These are phyloP conservation scores for Ilex aquifolium DNA, from an alignment of 257 asterid species.

Conservation along the genomic window DNA sequence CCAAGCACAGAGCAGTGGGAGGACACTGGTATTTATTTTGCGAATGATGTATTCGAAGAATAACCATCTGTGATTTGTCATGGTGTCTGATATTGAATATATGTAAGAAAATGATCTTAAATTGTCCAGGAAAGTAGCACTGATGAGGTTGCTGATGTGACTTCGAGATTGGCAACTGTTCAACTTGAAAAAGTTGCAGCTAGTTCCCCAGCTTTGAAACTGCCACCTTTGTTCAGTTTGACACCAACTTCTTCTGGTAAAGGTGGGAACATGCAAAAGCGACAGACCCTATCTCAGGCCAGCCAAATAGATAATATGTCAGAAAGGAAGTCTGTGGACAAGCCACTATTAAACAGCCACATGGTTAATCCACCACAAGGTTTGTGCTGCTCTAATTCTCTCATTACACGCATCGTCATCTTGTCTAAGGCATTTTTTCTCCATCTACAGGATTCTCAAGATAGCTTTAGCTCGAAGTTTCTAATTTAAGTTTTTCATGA, in stretches of 20 bases:
- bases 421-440: background rate
- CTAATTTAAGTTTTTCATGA: slow-evolving; percentile 1
- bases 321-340: slow-evolving; percentile 49
- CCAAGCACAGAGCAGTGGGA: slow-evolving; percentile 75
- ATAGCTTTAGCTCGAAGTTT: slow-evolving; percentile 1
- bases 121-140: slow-evolving; percentile 54
- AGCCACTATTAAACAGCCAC: slow-evolving; percentile 34
- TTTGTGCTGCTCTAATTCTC: slow-evolving; percentile 22
- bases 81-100: slow-evolving; percentile 17
- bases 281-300: slow-evolving; percentile 48
- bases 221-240: slow-evolving; percentile 91
- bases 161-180: slow-evolving; percentile 68
- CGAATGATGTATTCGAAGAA: slow-evolving; percentile 12
- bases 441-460: background rate
- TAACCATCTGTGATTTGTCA: slow-evolving; percentile 6
- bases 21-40: slow-evolving; percentile 47
- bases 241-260: slow-evolving; percentile 84
- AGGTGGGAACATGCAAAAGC: slow-evolving; percentile 67
- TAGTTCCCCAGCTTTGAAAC: slow-evolving; percentile 77
- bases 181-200: slow-evolving; percentile 78
- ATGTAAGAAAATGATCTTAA: slow-evolving; percentile 12
- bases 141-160: slow-evolving; percentile 66
- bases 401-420: background rate
- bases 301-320: slow-evolving; percentile 42
- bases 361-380: slow-evolving; percentile 53